Base-by-base conservation (phyloP, 192 early-diverging fungal species). In the Linnemannia exigua region DNA sequence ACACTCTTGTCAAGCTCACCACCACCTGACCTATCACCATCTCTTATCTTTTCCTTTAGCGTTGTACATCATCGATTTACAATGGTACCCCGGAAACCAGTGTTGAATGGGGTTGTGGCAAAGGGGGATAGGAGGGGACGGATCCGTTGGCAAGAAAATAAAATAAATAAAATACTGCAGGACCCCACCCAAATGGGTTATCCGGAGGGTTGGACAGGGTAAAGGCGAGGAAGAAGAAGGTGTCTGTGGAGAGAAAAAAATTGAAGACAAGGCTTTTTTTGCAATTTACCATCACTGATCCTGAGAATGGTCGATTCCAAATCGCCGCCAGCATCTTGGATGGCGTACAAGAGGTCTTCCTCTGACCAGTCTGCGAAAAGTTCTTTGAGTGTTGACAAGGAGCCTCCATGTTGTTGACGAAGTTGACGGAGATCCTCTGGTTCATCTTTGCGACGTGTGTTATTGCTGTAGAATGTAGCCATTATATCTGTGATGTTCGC, bases 311-410 rank as follows among this genome's bases (percentile, higher is more conserved):
- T 92, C 25, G 90, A 74, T 44, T 97, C 95, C 41, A 98, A 82
- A 81, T 99, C 96, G 33, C 97, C 97, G 50, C 92, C 79, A 69
- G 93, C 93, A 80, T 99, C 97, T 81, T 96, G 93, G 71, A 98
- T 87, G 35, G 92, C 92, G 47, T 90, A 94, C 50, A 97, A 85
- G 73, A 99, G 90, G 88, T 99, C 97, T 75, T 91, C 93, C 75
- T 97, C 95, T 76, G 94, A 89, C 96, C 97, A 99, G 71, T 93
- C 92, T 33, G 93, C 88, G 81, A 95, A 95, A 73, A 96, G 77
- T 87, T 95, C 94, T 71, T 88, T 85, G 67, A 96, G 81, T 51
- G 89, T 90, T 41, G 90, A 81, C 70, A 96, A 85, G 61, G 88
- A 85, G 63, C 67, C 75, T 72, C 86, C 86, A 88, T 95, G 94